phyloP scores from a whole-genome alignment of 2,329 filamentous ascomycete species.

The Aspergillus ustus region DNA sequence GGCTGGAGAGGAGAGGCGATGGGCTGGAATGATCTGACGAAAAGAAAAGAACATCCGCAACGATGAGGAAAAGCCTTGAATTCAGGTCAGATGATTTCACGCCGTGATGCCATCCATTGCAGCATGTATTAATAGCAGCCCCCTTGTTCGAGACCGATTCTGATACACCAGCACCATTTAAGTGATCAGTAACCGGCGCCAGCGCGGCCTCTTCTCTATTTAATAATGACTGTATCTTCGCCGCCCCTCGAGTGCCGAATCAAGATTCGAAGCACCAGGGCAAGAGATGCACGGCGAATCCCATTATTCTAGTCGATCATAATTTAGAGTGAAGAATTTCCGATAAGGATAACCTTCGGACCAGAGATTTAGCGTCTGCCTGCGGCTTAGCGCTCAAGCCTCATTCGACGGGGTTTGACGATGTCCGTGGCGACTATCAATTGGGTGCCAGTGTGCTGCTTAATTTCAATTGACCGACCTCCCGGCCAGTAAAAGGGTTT shows the following conservation, averaged over 20 bases:
- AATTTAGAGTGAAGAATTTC: slow-evolving; percentile 3
- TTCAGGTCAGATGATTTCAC: slow-evolving; percentile 12
- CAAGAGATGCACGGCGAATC: not conserved
- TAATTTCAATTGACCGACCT: not conserved
- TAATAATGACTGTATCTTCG: not conserved
- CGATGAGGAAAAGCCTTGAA: not conserved
- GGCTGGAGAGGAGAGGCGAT: not conserved
- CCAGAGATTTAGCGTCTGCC: not conserved
- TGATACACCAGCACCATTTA: not conserved
- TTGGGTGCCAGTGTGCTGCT: not conserved
- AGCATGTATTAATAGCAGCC: slow-evolving; percentile 17
- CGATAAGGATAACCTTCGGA: slow-evolving; percentile 7
- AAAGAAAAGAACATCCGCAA: not conserved
- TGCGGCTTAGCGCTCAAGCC: not conserved
- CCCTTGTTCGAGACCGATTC: slow-evolving; percentile 14
- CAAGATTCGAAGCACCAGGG: not conserved
- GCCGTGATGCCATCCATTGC: slow-evolving; percentile 8
- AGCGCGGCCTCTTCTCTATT: not conserved
- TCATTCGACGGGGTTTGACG: not conserved
- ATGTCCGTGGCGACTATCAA: not conserved
- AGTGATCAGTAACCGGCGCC: not conserved
- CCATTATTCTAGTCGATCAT: slow-evolving; percentile 1
- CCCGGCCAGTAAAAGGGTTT: not conserved
- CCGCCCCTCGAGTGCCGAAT: not conserved
- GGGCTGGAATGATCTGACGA: not conserved